Evolutionary conservation across 495 filamentous ascomycete genomes (phyloP), one percentile per base, ranked within the genome.

Genomic region (Aspergillus conjunctus): DNA sequence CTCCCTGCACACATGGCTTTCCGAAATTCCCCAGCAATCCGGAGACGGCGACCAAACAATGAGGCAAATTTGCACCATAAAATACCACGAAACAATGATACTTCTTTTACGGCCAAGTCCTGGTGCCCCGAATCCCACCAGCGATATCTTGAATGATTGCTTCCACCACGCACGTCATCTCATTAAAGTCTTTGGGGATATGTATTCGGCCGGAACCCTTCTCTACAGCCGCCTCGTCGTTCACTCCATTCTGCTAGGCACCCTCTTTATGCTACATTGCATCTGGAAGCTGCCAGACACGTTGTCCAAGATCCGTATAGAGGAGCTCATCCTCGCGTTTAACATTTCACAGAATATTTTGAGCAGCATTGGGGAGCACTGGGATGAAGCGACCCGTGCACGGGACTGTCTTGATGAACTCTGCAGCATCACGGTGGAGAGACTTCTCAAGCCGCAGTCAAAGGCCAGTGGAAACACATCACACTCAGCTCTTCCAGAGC

Each of bases 301-400:
- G 18, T 62, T 75, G 22, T 65, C 67, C 10, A 69, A 67, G 8
- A 56, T 76, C 18, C 71, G 71, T n/a, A 69, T 79, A 31, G 72
- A 77, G 14, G 73, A 74, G 12, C 60, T 81, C 9, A 71, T 73
- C 3, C 61, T 67, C 3, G 71, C 77, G 49, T 65, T 75, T n/a
- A 66, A 69, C 31, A 71, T 70, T n/a, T 64, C 71, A 21, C 64
- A 73, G 54, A 76, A 73, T 34, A 73, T 81, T 17, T 72, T 81
- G 12, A 79, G 78, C 60, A 76, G 77, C 21, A 75, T 78, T 18
- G 79, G 76, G 10, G 78, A 81, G 30, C 71, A 80, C 61, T 81
- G 78, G 77, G 58, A 66, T 5, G 76, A 77, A 54, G 77, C 79
- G 11, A 73, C 72, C 50, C 56, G 76, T 34, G 77, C 76, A 1